Conservation (phyloP, 148 eudicot species). For the Tetragonia tetragonoides region DNA sequence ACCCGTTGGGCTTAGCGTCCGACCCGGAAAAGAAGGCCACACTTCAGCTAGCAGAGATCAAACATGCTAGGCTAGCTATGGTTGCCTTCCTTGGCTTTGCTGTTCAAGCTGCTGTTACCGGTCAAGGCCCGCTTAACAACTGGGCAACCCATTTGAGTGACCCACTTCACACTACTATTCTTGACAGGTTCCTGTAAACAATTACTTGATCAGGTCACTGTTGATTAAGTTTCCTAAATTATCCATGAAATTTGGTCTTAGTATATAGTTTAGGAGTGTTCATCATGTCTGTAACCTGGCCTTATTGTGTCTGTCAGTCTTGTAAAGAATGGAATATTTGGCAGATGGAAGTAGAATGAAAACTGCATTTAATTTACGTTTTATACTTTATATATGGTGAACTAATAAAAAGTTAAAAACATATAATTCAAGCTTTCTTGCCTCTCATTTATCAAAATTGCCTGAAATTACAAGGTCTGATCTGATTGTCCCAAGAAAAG, state of each 20-base stretch:
- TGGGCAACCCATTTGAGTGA: slow-evolving; percentile 99
- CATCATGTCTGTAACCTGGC: not conserved
- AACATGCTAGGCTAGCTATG: slow-evolving; percentile 98
- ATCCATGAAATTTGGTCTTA: not conserved
- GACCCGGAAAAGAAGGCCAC: slow-evolving; percentile 93
- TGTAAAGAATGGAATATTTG: slow-evolving; percentile 24
- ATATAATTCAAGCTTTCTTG: not conserved
- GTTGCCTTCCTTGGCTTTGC: slow-evolving; percentile 93
- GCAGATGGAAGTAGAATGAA: slow-evolving; percentile 15
- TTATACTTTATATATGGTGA: slow-evolving; percentile 1
- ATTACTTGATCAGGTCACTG: not conserved
- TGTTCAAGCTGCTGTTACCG: slow-evolving; percentile 93
- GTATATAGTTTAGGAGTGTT: not conserved
- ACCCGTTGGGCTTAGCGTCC: slow-evolving; percentile 76
- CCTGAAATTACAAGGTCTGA: not conserved
- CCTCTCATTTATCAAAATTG: not conserved
- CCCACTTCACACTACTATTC: slow-evolving; percentile 95
- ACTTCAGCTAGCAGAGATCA: slow-evolving; percentile 94
- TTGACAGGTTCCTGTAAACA: slow-evolving; percentile 62
- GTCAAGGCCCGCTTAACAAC: slow-evolving; percentile 96
- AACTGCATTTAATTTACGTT: not conserved
- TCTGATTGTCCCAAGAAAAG: not conserved
- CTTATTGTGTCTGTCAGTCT: not conserved
- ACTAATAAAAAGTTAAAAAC: no score
- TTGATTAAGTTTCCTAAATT: slow-evolving; percentile 8